Base-by-base conservation (phyloP, 140 eudicot species). In the Stevia rebaudiana region DNA sequence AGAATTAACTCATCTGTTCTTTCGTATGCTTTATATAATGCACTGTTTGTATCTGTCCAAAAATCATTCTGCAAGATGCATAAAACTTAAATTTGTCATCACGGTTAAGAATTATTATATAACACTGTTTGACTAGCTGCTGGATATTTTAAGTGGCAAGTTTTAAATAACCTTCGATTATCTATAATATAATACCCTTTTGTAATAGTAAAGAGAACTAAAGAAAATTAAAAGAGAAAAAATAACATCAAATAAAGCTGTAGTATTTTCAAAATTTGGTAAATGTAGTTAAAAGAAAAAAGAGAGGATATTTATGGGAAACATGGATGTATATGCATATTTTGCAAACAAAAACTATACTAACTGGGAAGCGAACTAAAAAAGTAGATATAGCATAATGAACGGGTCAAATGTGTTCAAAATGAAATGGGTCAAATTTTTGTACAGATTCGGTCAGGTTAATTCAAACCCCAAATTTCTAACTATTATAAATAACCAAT, bases 1-100 rank as follows among this genome's bases (percentile, higher is more conserved):
- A 89, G 91, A 75, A 89, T 83, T 1, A 83, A 92, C 61, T 86
- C 79, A 56, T 89, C 97, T 0, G 95, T 89, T 77, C 82, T 89
- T 73, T 89, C 97, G 68, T 89, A 86, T 8, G 95, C 95, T 81
- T 83, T 89, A 63, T 77, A 63, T 24, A 89, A 80, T 1, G 96
- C 73, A 72, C 80, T 66, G 49, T 48, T 36, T 22, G 96, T 79
- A 70, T 85, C 95, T 11, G 82, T 80, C 91, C 84, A 83, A 79
- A 88, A 88, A 48, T 83, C 95, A 43, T 75, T 84, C 97, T 89
- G 77, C 41, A 69, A 35, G 39, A 18, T 22, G 11, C 30, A 16
- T 12, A 51, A 17, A 1, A 1, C 8, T 6, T 10, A 0, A 21
- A 3, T 3, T 43, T 12, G 35, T 41, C 37, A 25, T 54, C n/a